Base-by-base conservation (phyloP, 2,329 filamentous ascomycete genomes). In the Ceratocystis papillata region DNA sequence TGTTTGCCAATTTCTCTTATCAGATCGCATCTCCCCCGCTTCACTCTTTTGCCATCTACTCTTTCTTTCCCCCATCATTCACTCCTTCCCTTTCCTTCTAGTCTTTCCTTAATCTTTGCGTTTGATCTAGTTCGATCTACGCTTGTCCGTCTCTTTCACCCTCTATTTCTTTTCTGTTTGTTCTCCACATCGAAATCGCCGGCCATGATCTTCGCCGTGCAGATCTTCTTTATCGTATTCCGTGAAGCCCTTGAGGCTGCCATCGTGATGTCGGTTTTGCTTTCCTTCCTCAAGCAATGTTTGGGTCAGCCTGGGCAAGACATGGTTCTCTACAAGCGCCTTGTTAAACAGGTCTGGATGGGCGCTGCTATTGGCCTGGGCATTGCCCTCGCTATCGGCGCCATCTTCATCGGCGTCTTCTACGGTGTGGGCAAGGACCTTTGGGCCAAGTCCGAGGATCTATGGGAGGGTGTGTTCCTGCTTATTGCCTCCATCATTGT, bases 201-300 rank as follows among this genome's bases (percentile, higher is more conserved):
- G 80, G 81, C 68, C 83, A 87, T 68, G 73, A 85, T 91, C 67
- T 91, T 91, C 75, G 83, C 87, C 69, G 84, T 90, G 25, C 88
- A 87, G 70, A 84, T 96, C 65, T 96, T 96, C 78, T 92, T 96
- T 78, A 89, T 96, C 74, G 86, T 89, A 76, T 94, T 96, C 74
- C 86, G 91, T 73, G 91, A 96, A 77, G 85, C 85, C 53, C 79
- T 96, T 61, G 90, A 96, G 78, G 88, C 87, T 0, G 86, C 83
- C 72, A 90, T 96, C 72, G 89, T 96, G 71, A 85, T 95, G 69
- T 93, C 90, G 0, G 87, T 96, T n/a, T 79, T 96, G 44, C 82
- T 96, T 50, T 85, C 90, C 25, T 95, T 94, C 74, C 78, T 95
- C 67, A 94, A 93, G 75, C 88, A 94, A 74, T 89, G 87, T 2